Evolutionary conservation across 345 rosid species (phyloP).

Genomic region (Brassica juncea): DNA sequence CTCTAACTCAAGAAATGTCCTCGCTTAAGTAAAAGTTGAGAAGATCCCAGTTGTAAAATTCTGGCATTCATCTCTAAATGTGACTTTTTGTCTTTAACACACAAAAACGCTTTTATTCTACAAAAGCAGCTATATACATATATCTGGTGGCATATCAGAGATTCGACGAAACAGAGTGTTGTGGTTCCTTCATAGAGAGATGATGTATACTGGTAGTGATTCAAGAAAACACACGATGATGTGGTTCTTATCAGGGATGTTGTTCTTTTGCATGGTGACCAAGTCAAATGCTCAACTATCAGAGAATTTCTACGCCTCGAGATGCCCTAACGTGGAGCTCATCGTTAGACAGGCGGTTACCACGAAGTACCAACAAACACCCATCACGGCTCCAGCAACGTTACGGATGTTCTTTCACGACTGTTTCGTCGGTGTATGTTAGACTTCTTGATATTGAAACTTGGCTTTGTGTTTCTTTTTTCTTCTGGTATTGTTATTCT

Average conservation of each 20-base stretch:
- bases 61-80: conserved; percentile 14
- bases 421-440: conserved; percentile 69
- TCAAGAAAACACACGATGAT: conserved; percentile 7
- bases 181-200: background rate
- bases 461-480: background rate
- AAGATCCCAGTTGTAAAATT: conserved; percentile 24
- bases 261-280: conserved; percentile 26
- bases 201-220: background rate
- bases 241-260: conserved; percentile 27
- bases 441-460: background rate
- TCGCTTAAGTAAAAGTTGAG: conserved; percentile 30
- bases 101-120: background rate
- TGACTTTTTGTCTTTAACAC: background rate
- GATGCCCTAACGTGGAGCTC: conserved; percentile 66
- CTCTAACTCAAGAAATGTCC: conserved; percentile 33
- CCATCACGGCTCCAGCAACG: conserved; percentile 73
- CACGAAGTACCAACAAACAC: conserved; percentile 54
- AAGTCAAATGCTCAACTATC: conserved; percentile 47
- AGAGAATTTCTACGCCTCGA: conserved; percentile 56
- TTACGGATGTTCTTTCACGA: conserved; percentile 94
- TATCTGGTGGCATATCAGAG: conserved; percentile 12
- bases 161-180: conserved; percentile 10
- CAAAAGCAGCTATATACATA: background rate
- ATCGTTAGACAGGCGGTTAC: conserved; percentile 62
- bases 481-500: background rate